phyloP scores from a whole-genome alignment of 129 eudicot genomes.

The Flaveria trinervia region DNA sequence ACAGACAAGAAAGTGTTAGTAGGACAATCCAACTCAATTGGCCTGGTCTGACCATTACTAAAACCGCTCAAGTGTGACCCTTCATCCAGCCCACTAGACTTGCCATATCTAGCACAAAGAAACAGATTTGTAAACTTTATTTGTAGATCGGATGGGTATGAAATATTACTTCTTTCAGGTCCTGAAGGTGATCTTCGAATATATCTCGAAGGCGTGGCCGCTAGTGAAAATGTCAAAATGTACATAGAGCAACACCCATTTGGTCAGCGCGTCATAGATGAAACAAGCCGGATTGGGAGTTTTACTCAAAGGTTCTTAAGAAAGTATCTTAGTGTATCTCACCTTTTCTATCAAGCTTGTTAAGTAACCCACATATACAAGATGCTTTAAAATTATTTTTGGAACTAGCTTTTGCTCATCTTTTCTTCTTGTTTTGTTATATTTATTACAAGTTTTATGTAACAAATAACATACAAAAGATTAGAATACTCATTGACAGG shows the following conservation, averaged over 20 bases:
- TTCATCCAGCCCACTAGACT: background rate
- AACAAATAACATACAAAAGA: slow-evolving; percentile 11
- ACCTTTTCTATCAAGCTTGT: background rate
- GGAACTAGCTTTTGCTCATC: slow-evolving; percentile 1
- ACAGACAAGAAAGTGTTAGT: background rate
- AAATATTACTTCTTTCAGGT: slow-evolving; percentile 46
- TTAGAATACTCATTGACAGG: slow-evolving; percentile 18
- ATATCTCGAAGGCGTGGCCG: slow-evolving; percentile 62
- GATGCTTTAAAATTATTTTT: background rate
- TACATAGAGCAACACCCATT: slow-evolving; percentile 38
- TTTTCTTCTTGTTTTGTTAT: background rate
- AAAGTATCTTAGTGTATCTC: slow-evolving; percentile 16
- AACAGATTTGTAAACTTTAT: background rate
- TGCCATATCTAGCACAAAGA: background rate
- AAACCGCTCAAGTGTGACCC: slow-evolving; percentile 1
- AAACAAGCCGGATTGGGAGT: slow-evolving; percentile 35
- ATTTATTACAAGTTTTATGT: slow-evolving; percentile 1
- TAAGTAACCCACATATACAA: slow-evolving; percentile 9
- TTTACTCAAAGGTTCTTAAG: slow-evolving; percentile 29
- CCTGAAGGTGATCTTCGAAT: slow-evolving; percentile 78
- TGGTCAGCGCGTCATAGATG: slow-evolving; percentile 39
- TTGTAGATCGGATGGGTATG: background rate
- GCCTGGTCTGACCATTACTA: background rate
- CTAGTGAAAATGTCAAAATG: slow-evolving; percentile 28
- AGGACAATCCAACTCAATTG: background rate